These are phyloP conservation scores for Fraxinus xanthoxyloides DNA, from an alignment of 305 asterid genomes.

Conservation along the genomic window DNA sequence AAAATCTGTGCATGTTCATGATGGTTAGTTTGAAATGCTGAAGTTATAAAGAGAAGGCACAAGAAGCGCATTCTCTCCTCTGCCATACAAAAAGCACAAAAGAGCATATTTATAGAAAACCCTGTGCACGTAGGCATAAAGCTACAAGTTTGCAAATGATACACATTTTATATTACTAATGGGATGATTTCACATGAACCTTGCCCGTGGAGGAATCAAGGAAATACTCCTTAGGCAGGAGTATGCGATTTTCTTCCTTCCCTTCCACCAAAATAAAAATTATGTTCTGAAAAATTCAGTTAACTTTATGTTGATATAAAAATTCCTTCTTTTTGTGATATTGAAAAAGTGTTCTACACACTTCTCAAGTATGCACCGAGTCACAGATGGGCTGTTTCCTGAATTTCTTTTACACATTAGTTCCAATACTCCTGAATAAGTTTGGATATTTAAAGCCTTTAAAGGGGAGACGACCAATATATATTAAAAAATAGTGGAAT, in stretches of 20 bases:
- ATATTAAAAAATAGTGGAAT: neutral
- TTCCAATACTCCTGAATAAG: neutral
- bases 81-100: neutral
- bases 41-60: neutral
- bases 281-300: conserved; percentile 6
- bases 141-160: conserved; percentile 4
- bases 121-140: neutral
- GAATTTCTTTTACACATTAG: neutral
- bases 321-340: neutral
- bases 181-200: neutral
- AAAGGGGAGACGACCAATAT: neutral
- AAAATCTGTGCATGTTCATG: neutral
- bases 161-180: neutral
- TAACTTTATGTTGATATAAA: neutral
- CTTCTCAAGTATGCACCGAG: neutral
- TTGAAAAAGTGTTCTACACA: neutral
- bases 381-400: neutral
- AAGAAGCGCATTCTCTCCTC: neutral
- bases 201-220: neutral
- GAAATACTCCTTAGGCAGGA: neutral
- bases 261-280: neutral
- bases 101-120: neutral
- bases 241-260: neutral
- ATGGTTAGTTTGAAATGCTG: neutral
- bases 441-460: neutral